A percentile compares a stretch with the other conserved stretches of the same genome.
phyloP scores from a whole-genome alignment of 371 early-diverging fungal genomes.

The Mucor indicus region DNA sequence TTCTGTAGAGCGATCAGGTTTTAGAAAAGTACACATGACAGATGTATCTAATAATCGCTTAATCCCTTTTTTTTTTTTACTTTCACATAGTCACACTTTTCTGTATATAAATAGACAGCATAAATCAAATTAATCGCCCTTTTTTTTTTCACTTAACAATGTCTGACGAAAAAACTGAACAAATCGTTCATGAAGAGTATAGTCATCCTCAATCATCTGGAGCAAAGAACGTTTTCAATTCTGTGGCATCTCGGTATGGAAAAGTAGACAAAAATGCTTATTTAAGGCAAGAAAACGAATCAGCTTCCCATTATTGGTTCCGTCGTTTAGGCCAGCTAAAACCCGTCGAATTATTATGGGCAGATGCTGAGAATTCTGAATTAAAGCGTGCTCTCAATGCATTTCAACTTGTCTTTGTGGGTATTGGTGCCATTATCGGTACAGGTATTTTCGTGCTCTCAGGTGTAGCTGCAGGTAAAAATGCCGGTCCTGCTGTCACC shows the following conservation, averaged over 20 bases:
- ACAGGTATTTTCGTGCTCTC: slow-evolving; percentile 59
- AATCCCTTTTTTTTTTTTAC: too few species aligned
- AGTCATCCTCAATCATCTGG: background rate
- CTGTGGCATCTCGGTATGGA: slow-evolving; percentile 14
- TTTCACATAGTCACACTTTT: too few species aligned
- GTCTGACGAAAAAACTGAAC: too few species aligned
- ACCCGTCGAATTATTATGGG: slow-evolving; percentile 49
- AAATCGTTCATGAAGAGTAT: too few species aligned
- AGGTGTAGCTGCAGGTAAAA: slow-evolving; percentile 71
- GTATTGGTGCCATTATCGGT: slow-evolving; percentile 78
- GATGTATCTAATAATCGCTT: too few species aligned
- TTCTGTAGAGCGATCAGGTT: too few species aligned
- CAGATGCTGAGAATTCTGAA: slow-evolving; percentile 45
- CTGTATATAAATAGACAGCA: too few species aligned
- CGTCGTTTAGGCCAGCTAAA: slow-evolving; percentile 51
- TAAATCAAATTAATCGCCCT: too few species aligned
- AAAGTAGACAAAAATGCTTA: slow-evolving; percentile 34
- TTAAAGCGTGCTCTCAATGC: slow-evolving; percentile 44
- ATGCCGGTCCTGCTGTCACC: slow-evolving; percentile 82
- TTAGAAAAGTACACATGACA: too few species aligned
- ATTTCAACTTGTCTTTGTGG: slow-evolving; percentile 50
- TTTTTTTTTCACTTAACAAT: too few species aligned
- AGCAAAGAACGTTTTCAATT: slow-evolving; percentile 3
- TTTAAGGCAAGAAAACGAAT: slow-evolving; percentile 40
- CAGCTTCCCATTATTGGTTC: slow-evolving; percentile 30